Conservation (phyloP, 1,139 yeast genomes). For the Debaryomyces fabryi region DNA sequence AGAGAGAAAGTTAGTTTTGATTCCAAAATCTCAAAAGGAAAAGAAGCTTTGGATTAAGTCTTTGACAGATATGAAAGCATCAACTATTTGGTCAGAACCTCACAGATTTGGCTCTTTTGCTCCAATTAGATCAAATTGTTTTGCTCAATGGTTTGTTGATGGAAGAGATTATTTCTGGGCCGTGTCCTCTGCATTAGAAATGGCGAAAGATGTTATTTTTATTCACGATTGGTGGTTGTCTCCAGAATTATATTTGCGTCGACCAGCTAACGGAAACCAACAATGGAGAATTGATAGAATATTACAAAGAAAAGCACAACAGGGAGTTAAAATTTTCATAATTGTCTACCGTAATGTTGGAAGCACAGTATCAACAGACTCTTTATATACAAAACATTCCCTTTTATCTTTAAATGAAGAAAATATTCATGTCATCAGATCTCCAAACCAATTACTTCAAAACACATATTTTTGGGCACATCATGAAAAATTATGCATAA, state of each 20-base stretch:
- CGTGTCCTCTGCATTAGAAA: slow-evolving; percentile 83
- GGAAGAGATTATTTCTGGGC: slow-evolving; percentile 98
- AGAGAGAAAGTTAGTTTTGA: slow-evolving; percentile 75
- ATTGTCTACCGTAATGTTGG: slow-evolving; percentile 97
- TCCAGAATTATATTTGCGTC: slow-evolving; percentile 87
- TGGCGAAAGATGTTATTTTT: slow-evolving; percentile 93
- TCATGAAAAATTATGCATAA: slow-evolving; percentile 87
- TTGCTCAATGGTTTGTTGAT: slow-evolving; percentile 97
- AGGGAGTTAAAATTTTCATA: slow-evolving; percentile 92
- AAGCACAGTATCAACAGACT: slow-evolving; percentile 89
- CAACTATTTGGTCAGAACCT: slow-evolving; percentile 69
- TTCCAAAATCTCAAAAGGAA: slow-evolving; percentile 73
- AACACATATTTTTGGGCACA: slow-evolving; percentile 99
- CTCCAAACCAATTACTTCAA: slow-evolving; percentile 93
- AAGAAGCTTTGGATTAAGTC: slow-evolving; percentile 79
- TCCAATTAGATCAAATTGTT: slow-evolving; percentile 81
- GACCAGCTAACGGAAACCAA: slow-evolving; percentile 96
- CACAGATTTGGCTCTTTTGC: slow-evolving; percentile 91
- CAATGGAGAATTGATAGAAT: slow-evolving; percentile 91
- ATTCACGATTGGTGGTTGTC: slow-evolving; percentile 99
- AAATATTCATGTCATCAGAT: slow-evolving; percentile 86
- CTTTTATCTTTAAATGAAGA: slow-evolving; percentile 77
- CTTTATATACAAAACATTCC: slow-evolving; percentile 92
- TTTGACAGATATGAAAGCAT: slow-evolving; percentile 66
- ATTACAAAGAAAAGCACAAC: slow-evolving; percentile 85